These are phyloP conservation scores for Aspergillus pseudonomiae DNA, from an alignment of 2,329 filamentous ascomycete species.

Conservation along the genomic window DNA sequence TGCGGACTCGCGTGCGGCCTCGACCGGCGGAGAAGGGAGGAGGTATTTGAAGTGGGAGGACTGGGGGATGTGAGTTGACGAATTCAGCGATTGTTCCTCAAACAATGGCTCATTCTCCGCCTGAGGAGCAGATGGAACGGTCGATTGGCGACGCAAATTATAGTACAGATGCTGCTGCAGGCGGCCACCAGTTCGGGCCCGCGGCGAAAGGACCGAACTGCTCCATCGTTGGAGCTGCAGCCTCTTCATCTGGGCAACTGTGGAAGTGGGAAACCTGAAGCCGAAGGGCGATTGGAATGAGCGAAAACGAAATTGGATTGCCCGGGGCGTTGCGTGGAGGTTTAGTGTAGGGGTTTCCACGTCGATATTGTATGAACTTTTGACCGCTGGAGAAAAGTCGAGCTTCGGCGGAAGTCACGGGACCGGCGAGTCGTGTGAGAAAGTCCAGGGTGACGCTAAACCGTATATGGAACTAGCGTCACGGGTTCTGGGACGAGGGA, in stretches of 20 bases:
- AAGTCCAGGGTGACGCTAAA: conserved; percentile 30
- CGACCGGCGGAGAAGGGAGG: conserved; percentile 72
- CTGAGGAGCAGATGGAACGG: conserved; percentile 36
- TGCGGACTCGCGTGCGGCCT: conserved; percentile 70
- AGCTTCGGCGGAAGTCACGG: conserved; percentile 44
- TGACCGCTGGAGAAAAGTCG: conserved; percentile 39
- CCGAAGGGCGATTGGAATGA: conserved; percentile 10
- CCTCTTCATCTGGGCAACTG: conserved; percentile 51
- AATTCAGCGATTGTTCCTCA: conserved; percentile 28
- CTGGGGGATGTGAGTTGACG: conserved; percentile 28
- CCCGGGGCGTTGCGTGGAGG: conserved; percentile 21
- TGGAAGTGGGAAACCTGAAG: conserved; percentile 8
- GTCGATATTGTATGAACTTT: conserved; percentile 24
- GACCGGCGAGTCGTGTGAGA: conserved; percentile 36
- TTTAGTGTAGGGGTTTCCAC: conserved; percentile 14
- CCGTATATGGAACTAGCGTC: conserved; percentile 25
- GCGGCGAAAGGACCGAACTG: conserved; percentile 53
- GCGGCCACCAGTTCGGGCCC: conserved; percentile 45
- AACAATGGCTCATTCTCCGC: conserved; percentile 30
- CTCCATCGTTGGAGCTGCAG: conserved; percentile 56
- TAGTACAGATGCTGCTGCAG: conserved; percentile 41
- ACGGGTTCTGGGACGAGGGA: conserved; percentile 32
- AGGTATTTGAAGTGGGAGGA: conserved; percentile 41
- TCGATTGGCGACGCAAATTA: conserved; percentile 46
- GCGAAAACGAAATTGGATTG: conserved; percentile 21